These are phyloP conservation scores for Phytophthora cactorum DNA, from an alignment of 352 stramenopile species.

Conservation along the genomic window DNA sequence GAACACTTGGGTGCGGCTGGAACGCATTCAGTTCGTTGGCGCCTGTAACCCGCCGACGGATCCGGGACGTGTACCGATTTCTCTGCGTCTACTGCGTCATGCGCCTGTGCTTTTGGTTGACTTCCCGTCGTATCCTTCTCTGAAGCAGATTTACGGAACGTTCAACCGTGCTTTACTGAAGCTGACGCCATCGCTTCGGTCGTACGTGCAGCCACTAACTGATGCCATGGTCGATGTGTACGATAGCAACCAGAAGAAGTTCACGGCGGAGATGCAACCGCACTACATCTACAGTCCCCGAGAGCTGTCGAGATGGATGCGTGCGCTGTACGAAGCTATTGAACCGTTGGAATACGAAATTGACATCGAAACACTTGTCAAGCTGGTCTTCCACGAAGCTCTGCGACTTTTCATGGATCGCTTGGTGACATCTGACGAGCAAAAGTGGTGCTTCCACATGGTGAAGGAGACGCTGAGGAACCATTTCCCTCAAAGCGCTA, in stretches of 20 bases:
- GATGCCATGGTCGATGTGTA: constrained; percentile 99
- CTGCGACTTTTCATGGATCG: constrained; percentile 99
- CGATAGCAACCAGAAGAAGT: constrained; percentile 95
- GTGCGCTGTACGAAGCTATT: constrained; percentile 98
- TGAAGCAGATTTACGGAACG: constrained; percentile 99
- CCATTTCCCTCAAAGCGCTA: constrained; percentile 85
- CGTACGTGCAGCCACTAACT: constrained; percentile 96
- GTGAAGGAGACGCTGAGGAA: constrained; percentile 84
- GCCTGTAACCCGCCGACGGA: constrained; percentile 99
- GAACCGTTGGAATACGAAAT: constrained; percentile 95
- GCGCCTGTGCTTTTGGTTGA: constrained; percentile 99
- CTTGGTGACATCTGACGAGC: constrained; percentile 96
- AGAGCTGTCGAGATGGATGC: constrained; percentile 99
- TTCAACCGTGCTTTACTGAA: constrained; percentile 99
- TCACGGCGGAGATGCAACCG: constrained; percentile 92
- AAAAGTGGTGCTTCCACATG: constrained; percentile 95
- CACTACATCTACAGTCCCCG: constrained; percentile 99
- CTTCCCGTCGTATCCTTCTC: constrained; percentile 95
- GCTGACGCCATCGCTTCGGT: constrained; percentile 97
- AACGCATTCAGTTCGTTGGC: constrained; percentile 96
- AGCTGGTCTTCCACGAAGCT: constrained; percentile 99
- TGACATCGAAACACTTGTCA: constrained; percentile 95
- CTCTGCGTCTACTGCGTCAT: constrained; percentile 97
- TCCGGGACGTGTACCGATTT: constrained; percentile 97
- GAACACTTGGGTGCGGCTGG: constrained; percentile 91